Percentiles rank a stretch among this genome's conserved stretches.
These are phyloP conservation scores for Schwanniomyces pseudopolymorphus DNA, from an alignment of 805 yeast species.

Conservation along the genomic window DNA sequence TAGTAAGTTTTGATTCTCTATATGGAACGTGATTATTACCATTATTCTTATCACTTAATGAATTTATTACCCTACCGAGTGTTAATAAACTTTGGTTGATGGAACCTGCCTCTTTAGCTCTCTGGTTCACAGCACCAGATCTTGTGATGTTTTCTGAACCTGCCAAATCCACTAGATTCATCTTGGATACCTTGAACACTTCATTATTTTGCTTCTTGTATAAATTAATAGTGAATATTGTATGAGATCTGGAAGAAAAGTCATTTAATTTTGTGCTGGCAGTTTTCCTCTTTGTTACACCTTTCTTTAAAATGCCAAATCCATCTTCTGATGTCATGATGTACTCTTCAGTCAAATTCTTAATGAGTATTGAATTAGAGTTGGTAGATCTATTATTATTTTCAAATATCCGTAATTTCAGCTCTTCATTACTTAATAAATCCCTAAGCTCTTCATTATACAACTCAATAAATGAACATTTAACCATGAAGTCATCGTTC, in stretches of 20 bases:
- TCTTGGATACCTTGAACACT: conserved; percentile 51
- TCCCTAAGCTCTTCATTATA: conserved; percentile 87
- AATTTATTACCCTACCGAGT: conserved; percentile 84
- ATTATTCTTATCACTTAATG: conserved; percentile 27
- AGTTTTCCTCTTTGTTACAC: conserved; percentile 60
- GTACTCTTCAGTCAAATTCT: conserved; percentile 62
- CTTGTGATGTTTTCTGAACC: conserved; percentile 88
- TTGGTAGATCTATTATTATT: conserved; percentile 12
- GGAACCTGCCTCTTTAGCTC: conserved; percentile 93
- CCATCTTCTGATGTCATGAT: conserved; percentile 58
- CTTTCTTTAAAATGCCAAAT: conserved; percentile 51
- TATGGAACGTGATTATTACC: conserved; percentile 70
- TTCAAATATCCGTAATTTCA: conserved; percentile 41
- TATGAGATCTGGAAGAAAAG: conserved; percentile 72
- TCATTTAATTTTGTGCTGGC: conserved; percentile 76
- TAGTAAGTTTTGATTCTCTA: conserved; percentile 75
- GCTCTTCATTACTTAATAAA: conserved; percentile 53
- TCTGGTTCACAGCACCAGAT: conserved; percentile 82
- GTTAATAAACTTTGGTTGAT: conserved; percentile 87
- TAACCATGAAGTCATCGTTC: conserved; percentile 57
- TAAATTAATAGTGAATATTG: conserved; percentile 66
- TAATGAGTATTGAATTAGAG: conserved; percentile 47
- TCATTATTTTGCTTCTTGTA: conserved; percentile 39
- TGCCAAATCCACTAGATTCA: conserved; percentile 89
- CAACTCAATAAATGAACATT: conserved; percentile 78